Evolutionary conservation across 2,329 filamentous ascomycete species (phyloP).

Genomic region (Pseudocercospora cruenta): DNA sequence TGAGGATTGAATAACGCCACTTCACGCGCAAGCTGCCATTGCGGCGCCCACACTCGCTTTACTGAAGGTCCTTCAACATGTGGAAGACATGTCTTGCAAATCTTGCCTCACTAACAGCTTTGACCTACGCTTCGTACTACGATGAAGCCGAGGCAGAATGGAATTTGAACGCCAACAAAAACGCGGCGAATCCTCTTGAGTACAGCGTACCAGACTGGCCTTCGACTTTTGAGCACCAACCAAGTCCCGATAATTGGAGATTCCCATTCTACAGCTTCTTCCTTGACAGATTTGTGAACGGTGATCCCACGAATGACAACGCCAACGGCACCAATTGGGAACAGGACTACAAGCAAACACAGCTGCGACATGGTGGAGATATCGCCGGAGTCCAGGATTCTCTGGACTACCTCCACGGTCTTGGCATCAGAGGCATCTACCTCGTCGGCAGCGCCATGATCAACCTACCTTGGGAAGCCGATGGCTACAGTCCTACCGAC

Average conservation of each 20-base stretch:
- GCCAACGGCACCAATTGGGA: slow-evolving; percentile 64
- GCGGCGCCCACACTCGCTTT: slow-evolving; percentile 21
- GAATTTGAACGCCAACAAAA: slow-evolving; percentile 64
- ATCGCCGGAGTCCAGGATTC: slow-evolving; percentile 61
- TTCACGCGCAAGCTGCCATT: slow-evolving; percentile 22
- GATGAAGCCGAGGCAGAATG: slow-evolving; percentile 56
- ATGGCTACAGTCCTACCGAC: slow-evolving; percentile 61
- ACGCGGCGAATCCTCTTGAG: slow-evolving; percentile 59
- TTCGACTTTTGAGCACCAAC: slow-evolving; percentile 49
- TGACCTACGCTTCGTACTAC: slow-evolving; percentile 44
- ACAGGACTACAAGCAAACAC: slow-evolving; percentile 62
- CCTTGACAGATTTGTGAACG: slow-evolving; percentile 66
- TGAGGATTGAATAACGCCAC: slow-evolving; percentile 25
- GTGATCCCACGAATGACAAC: slow-evolving; percentile 66
- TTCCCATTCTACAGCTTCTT: slow-evolving; percentile 69
- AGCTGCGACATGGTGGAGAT: slow-evolving; percentile 67
- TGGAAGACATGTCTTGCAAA: slow-evolving; percentile 28
- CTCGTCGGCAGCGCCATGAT: slow-evolving; percentile 67
- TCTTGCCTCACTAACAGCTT: slow-evolving; percentile 27
- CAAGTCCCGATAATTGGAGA: slow-evolving; percentile 65
- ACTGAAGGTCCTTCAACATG: slow-evolving; percentile 27
- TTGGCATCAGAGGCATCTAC: slow-evolving; percentile 65
- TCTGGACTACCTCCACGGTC: slow-evolving; percentile 66
- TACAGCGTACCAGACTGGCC: slow-evolving; percentile 55
- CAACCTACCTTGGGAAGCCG: slow-evolving; percentile 66